Evolutionary conservation across 2,329 filamentous ascomycete species (phyloP), one percentile per base, ranked within the genome.

Genomic region (Pseudogymnoascus pannorum): DNA sequence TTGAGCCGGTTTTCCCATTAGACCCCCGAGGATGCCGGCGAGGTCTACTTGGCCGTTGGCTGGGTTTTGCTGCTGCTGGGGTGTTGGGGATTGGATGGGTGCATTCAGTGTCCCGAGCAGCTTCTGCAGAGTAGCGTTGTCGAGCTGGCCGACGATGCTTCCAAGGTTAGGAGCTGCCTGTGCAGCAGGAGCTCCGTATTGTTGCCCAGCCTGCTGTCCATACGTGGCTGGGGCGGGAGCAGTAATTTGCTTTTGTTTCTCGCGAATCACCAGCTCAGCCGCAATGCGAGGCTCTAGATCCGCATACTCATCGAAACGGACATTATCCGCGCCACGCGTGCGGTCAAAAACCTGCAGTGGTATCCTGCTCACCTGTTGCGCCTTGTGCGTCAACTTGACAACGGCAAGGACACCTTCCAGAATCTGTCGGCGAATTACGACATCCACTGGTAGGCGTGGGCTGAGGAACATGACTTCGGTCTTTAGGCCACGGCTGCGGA

Each of bases 391-490:
- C 12, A 97, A 81, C 68, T 91, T 87, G 4, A 91, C 86, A 12
- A 97, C 89, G 7, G 89, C 93, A 59, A 90, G 82, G 1, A 97
- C 93, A 16, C 94, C 93, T 73, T 97, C 92, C 9, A 92, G 77
- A 36, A 95, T 89, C 71, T 96, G 91, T 59, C 89, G 83, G 66
- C 91, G 87, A 59, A 97, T 84, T n/a, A 96, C 86, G 4, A 87
- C 84, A 35, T 88, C 84, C 64, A 92, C 86, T 16, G 89, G 84
- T 51, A 95, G 84, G 20, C 89, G 85, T 29, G 91, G 86, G 61
- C 87, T 88, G 51, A 97, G 78, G 67, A 89, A 88, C 75, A 96
- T 87, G 18, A 92, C 86, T 68, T 95, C 89, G 12, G 87, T 87
- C 63, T 83, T 87, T 36, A 97, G 78, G 2, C 86, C 86, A 60